Evolutionary conservation across 2,329 filamentous ascomycete species (phyloP).

Genomic region (Alternaria brassicicola): DNA sequence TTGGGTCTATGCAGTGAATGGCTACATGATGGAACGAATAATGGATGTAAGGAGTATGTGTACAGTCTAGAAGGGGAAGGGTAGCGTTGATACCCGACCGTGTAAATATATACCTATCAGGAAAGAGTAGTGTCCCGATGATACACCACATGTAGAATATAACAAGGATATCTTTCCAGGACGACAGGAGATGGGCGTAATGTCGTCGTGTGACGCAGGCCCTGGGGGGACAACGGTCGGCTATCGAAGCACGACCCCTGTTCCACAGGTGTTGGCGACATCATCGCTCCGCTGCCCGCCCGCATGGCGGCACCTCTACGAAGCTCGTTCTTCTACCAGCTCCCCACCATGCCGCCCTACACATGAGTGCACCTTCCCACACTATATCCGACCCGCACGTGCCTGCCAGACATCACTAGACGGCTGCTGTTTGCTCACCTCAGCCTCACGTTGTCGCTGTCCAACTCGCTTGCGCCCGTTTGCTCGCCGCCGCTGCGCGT

Average conservation of each 20-base stretch:
- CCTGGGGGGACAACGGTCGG: neutral
- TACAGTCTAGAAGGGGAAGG: neutral
- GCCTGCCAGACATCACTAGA: neutral
- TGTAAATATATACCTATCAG: too few relatives aligned
- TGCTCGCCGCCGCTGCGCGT: neutral
- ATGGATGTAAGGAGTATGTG: slow-evolving; percentile 7
- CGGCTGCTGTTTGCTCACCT: neutral
- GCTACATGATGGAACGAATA: neutral
- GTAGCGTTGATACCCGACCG: neutral
- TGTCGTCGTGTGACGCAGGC: slow-evolving; percentile 1
- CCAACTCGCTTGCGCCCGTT: slow-evolving; percentile 7
- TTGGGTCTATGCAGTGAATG: neutral
- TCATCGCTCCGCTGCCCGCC: slow-evolving; percentile 12
- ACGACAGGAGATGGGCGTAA: too few relatives aligned
- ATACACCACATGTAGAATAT: too few relatives aligned
- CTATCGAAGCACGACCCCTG: slow-evolving; percentile 10
- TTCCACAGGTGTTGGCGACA: slow-evolving; percentile 12
- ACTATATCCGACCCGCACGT: neutral
- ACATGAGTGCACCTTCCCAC: neutral
- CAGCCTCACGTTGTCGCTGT: neutral
- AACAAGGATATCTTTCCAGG: too few relatives aligned
- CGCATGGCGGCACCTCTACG: slow-evolving; percentile 27
- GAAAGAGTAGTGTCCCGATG: too few relatives aligned
- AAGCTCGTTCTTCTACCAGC: slow-evolving; percentile 12
- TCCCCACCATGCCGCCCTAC: slow-evolving; percentile 23